These are phyloP conservation scores for Trametes elegans DNA, from an alignment of 768 basidiomycete species.

Conservation along the genomic window DNA sequence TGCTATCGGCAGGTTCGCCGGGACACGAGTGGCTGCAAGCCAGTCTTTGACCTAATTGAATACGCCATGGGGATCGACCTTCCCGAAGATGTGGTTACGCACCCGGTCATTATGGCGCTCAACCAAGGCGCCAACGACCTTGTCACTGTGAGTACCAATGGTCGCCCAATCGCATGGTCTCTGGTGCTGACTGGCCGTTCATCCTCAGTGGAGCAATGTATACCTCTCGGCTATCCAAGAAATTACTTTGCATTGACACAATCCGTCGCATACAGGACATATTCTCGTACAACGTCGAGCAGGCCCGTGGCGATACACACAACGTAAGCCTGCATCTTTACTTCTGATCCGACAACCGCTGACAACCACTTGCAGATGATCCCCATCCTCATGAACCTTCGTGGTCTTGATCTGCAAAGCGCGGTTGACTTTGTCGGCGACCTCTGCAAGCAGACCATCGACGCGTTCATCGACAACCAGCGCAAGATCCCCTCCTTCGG, in stretches of 20 bases:
- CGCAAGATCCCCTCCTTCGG: conserved; percentile 59
- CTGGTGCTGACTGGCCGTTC: conserved; percentile 5
- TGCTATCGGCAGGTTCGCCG: conserved; percentile 45
- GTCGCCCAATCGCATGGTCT: not conserved
- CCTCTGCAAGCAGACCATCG: conserved; percentile 54
- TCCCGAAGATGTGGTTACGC: conserved; percentile 75
- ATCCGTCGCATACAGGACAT: conserved; percentile 52
- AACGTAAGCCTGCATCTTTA: conserved; percentile 36
- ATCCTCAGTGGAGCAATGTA: conserved; percentile 21
- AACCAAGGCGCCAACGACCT: conserved; percentile 76
- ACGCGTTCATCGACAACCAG: conserved; percentile 46
- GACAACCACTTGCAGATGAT: conserved; percentile 42
- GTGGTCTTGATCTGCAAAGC: conserved; percentile 54
- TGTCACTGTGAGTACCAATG: conserved; percentile 37
- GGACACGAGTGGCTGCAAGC: conserved; percentile 78
- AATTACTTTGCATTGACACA: not conserved
- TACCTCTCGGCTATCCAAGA: not conserved
- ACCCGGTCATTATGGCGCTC: conserved; percentile 60
- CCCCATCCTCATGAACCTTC: conserved; percentile 62
- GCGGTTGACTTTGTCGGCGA: conserved; percentile 66
- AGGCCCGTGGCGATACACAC: conserved; percentile 76
- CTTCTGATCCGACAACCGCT: too few species aligned
- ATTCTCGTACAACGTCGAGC: conserved; percentile 81
- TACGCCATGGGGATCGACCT: conserved; percentile 73
- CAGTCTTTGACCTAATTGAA: conserved; percentile 76